Evolutionary conservation across 306 rosid species (phyloP), one percentile per base, ranked within the genome.

Genomic region (Dryas drummondii): DNA sequence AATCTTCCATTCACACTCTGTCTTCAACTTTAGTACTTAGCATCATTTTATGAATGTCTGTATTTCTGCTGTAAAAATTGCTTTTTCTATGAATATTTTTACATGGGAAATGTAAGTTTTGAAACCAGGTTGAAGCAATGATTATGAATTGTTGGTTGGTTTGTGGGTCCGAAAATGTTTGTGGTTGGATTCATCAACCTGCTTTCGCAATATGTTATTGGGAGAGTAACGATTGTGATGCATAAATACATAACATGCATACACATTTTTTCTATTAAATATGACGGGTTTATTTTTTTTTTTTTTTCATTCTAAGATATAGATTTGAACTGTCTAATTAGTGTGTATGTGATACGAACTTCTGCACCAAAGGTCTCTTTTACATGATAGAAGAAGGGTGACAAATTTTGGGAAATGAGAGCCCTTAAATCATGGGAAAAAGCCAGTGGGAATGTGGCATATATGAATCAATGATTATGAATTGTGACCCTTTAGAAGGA

Each of bases 381-480:
- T 22, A 22, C 16, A 58, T 4, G 63, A 58, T 4, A 1, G 37
- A 40, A 41, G 11, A n/a, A 42, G 19, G 13, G 65, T 22, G 22
- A 5, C 12, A 32, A 44, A 65, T n/a, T 65, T 22, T 65, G 37
- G 16, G 37, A 40, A n/a, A 40, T 54, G 74, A 52, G 74, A 53
- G 37, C 63, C 63, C 40, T 53, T 55, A 3, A 2, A 55, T 17
- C 60, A 63, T 16, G 68, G 27, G 19, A 63, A 63, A 63, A 63
- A 63, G 12, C 56, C 32, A 49, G 49, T 41, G 68, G 47, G 51
- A 56, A 56, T 22, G 26, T 45, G 66, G 47, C 66, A 57, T 71
- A 55, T 32, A 32, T 32, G 12, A 44, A 47, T 73, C 76, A 59
- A 59, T 73, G 68, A 73, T 60, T 32, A 72, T 59, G 40, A 64